A percentile compares a stretch with the other conserved stretches of the same genome.
Conservation (phyloP, 2,329 filamentous ascomycete species). For the Dactylellina haptotyla region DNA sequence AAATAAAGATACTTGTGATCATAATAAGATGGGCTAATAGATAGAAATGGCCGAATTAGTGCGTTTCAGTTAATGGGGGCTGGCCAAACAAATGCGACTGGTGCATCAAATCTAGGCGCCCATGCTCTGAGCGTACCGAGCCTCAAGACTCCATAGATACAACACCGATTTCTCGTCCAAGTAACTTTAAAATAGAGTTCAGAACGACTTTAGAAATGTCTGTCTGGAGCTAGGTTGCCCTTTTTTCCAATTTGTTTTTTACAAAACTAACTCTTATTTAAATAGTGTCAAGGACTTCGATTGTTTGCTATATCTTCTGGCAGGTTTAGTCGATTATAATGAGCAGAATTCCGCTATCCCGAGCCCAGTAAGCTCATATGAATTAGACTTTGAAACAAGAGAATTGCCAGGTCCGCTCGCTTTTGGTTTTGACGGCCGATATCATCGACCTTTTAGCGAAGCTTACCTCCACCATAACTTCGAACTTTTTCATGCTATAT, state of each 20-base stretch:
- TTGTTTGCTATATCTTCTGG: conserved; percentile 21
- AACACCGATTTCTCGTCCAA: neutral
- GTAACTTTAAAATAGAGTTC: neutral
- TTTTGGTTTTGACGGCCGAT: neutral
- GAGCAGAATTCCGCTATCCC: neutral
- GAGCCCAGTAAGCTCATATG: neutral
- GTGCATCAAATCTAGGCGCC: conserved; percentile 9
- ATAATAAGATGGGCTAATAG: too few species aligned
- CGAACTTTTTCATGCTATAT: neutral
- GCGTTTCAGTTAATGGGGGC: neutral
- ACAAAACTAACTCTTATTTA: neutral
- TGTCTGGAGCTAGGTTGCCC: neutral
- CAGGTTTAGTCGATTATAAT: conserved; percentile 15
- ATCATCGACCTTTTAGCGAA: neutral
- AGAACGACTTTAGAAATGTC: too few species aligned
- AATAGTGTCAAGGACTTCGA: conserved; percentile 25
- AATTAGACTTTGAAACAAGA: neutral
- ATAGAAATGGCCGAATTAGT: neutral
- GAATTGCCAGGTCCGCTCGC: neutral
- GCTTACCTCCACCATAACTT: conserved; percentile 2
- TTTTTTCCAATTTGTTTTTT: neutral
- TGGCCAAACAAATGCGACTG: conserved; percentile 20
- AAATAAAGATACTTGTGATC: too few species aligned
- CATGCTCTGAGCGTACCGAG: conserved; percentile 7
- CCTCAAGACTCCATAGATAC: neutral